Base-by-base conservation (phyloP, 148 eudicot species). In the Cornus florida region DNA sequence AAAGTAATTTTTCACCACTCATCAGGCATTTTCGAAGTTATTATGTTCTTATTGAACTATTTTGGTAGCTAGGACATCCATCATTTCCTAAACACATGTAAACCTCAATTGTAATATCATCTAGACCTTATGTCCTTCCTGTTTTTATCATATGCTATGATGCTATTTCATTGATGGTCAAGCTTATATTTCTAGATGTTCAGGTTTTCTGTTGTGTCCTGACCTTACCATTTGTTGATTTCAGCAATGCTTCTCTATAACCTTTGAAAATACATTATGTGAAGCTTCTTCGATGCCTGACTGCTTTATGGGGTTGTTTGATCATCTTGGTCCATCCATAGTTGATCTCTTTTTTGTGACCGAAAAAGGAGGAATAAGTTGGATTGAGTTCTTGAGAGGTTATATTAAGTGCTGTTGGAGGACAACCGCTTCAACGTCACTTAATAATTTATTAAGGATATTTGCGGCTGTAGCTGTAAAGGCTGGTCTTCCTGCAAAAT, bases 321-420 rank as follows among this genome's bases (percentile, higher is more conserved):
- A 74, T 70, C 83, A 93, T 77, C 65, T 93, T 64, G 93, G 90
- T 62, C 67, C 86, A 35, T 75, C 94, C 50, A 83, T 93, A 69
- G 82, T 83, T 32, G 96, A 93, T 72, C 82, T 86, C 16, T 86
- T 85, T 69, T 95, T 93, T 67, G 77, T 82, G 59, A 74, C 85
- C 70, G 89, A 85, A 39, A 86, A 90, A 59, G 92, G 84, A 67
- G 93, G 92, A 57, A 79, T 93, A 64, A 85, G 79, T 69, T 91
- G 97, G 98, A 75, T 83, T 73, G 92, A 91, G 39, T 95, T 91
- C 83, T 64, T 95, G 82, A 89, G 84, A 82, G 98, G 97, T 4
- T 95, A 90, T 69, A 85, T 87, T 2, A 88, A 83, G 72, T 83
- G 93, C 75, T 91, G 94, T 77, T 86, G 92, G 23, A 85, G 94